phyloP scores from a whole-genome alignment of 2,329 filamentous ascomycete species.

The Chrysoporthe puriensis region DNA sequence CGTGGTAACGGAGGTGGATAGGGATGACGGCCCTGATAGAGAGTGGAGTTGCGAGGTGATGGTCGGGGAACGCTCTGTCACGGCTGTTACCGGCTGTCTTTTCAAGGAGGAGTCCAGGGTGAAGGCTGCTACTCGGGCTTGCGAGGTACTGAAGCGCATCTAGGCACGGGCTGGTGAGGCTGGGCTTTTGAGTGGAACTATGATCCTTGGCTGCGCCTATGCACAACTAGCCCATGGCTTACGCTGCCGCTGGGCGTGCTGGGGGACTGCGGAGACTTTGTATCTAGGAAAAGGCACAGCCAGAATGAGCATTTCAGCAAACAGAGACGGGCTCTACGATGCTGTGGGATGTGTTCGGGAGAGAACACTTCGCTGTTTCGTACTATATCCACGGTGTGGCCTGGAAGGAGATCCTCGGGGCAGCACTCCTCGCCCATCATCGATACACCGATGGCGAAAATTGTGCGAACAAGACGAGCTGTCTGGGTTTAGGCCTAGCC shows the following conservation, averaged over 20 bases:
- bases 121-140: constrained; percentile 57
- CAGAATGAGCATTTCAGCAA: not conserved
- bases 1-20: constrained; percentile 37
- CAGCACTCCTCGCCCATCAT: too few relatives aligned
- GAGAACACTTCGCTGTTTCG: too few relatives aligned
- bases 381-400: too few relatives aligned
- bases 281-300: not conserved
- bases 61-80: constrained; percentile 52
- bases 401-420: too few relatives aligned
- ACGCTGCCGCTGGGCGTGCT: too few relatives aligned
- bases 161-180: not conserved
- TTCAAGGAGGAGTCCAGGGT: constrained; percentile 57
- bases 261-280: not conserved
- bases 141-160: constrained; percentile 39
- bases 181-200: not conserved
- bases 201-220: too few relatives aligned
- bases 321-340: too few relatives aligned
- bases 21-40: constrained; percentile 28
- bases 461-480: too few relatives aligned
- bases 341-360: too few relatives aligned
- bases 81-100: constrained; percentile 49
- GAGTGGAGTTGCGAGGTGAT: constrained; percentile 51
- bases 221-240: too few relatives aligned
- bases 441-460: too few relatives aligned
- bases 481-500: too few relatives aligned